A percentile compares a stretch with the other conserved stretches of the same genome.
Evolutionary conservation across 306 rosid genomes (phyloP).

Genomic region (Lithocarpus polystachyus): DNA sequence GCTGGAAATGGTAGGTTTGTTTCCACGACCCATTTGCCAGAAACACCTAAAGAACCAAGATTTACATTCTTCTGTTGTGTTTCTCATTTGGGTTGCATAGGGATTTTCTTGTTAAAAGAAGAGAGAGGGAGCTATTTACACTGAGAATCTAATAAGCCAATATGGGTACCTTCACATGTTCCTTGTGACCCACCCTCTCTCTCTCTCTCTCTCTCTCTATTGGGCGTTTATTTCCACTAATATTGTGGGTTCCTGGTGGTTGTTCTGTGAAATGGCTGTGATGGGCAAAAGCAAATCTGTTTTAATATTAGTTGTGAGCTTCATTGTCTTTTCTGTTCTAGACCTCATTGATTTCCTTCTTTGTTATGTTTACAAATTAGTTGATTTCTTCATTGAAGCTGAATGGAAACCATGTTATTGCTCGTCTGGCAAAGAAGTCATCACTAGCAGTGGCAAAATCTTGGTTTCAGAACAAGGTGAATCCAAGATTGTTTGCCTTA

Average conservation of each 20-base stretch:
- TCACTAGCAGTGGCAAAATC: slow-evolving; percentile 66
- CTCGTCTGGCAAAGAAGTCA: slow-evolving; percentile 64
- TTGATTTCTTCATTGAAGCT: slow-evolving; percentile 69
- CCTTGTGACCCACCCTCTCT: not conserved
- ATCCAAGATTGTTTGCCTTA: slow-evolving; percentile 63
- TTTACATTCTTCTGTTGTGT: not conserved
- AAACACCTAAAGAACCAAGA: not conserved
- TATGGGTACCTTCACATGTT: not conserved
- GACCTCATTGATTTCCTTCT: slow-evolving; percentile 67
- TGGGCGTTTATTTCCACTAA: not conserved
- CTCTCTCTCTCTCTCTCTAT: not conserved
- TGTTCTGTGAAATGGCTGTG: slow-evolving; percentile 14
- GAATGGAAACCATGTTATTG: slow-evolving; percentile 88
- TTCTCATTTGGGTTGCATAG: not conserved
- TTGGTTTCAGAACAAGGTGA: slow-evolving; percentile 78
- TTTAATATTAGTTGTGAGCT: slow-evolving; percentile 47
- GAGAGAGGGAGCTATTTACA: not conserved
- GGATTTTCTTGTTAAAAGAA: not conserved
- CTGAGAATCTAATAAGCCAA: not conserved
- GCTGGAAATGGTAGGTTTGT: not conserved
- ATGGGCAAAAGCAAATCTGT: slow-evolving; percentile 39
- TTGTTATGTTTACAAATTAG: slow-evolving; percentile 60
- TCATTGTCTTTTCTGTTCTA: slow-evolving; percentile 48
- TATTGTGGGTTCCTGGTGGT: not conserved
- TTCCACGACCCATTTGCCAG: not conserved